Percentiles rank a stretch among this genome's conserved stretches.
Conservation (phyloP, 2,329 filamentous ascomycete genomes). For the Aspergillus novofumigatus region DNA sequence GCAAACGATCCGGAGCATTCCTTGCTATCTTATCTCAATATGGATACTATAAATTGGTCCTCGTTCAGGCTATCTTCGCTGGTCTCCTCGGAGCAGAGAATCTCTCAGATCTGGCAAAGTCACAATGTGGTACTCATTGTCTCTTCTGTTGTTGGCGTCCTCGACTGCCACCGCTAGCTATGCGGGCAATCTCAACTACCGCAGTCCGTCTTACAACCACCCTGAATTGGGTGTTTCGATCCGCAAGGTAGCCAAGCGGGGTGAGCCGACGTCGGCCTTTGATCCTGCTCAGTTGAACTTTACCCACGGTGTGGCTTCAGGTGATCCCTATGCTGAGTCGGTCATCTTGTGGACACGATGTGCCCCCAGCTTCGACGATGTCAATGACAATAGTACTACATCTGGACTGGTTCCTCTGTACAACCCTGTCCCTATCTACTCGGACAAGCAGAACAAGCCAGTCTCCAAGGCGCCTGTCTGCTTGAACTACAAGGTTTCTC, state of each 20-base stretch:
- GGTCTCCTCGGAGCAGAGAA: background rate
- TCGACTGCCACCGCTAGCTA: slow-evolving; percentile 18
- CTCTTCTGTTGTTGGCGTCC: background rate
- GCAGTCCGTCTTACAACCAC: slow-evolving; percentile 62
- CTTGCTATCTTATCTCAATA: background rate
- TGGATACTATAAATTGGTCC: background rate
- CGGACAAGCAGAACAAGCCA: slow-evolving; percentile 37
- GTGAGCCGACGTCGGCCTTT: slow-evolving; percentile 42
- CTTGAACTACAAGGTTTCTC: slow-evolving; percentile 59
- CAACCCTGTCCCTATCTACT: slow-evolving; percentile 36
- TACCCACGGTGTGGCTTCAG: slow-evolving; percentile 59
- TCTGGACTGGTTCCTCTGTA: slow-evolving; percentile 54
- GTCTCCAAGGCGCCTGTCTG: slow-evolving; percentile 61
- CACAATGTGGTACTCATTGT: background rate
- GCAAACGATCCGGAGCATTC: background rate
- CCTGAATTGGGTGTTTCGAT: slow-evolving; percentile 49
- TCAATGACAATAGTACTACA: slow-evolving; percentile 52
- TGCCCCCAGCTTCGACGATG: slow-evolving; percentile 40
- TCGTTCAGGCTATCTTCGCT: background rate
- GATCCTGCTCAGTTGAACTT: slow-evolving; percentile 53
- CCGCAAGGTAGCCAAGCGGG: slow-evolving; percentile 56
- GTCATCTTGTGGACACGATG: slow-evolving; percentile 44
- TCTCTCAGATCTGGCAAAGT: background rate
- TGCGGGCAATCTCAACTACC: slow-evolving; percentile 60
- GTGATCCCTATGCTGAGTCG: slow-evolving; percentile 41